Evolutionary conservation across 495 filamentous ascomycete species (phyloP).

Genomic region (Hypoxylon rickii): DNA sequence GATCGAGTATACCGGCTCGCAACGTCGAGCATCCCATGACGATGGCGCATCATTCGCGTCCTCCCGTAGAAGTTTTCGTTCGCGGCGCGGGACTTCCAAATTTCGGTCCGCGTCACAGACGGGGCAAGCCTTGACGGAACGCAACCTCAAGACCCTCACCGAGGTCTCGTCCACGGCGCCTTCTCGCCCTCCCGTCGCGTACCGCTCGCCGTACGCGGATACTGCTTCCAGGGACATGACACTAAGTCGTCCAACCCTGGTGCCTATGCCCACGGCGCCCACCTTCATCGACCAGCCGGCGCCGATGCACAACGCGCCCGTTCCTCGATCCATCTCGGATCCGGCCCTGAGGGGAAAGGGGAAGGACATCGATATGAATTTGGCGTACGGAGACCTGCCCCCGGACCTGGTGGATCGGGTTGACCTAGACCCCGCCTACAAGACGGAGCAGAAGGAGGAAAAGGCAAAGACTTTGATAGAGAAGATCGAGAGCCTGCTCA

Average conservation of each 20-base stretch:
- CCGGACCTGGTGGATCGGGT: constrained; percentile 53
- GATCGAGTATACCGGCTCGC: constrained; percentile 20
- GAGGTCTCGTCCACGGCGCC: constrained; percentile 50
- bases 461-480: constrained; percentile 68
- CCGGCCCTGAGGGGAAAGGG: constrained; percentile 46
- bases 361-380: constrained; percentile 78
- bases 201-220: constrained; percentile 50
- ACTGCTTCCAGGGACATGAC: constrained; percentile 45
- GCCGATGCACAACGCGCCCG: constrained; percentile 33
- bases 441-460: constrained; percentile 42
- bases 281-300: constrained; percentile 19
- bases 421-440: constrained; percentile 45
- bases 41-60: constrained; percentile 45
- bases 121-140: constrained; percentile 44
- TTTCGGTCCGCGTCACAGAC: constrained; percentile 34
- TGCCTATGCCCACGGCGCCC: constrained; percentile 37
- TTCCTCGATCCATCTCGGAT: constrained; percentile 48
- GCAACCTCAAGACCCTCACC: constrained; percentile 49
- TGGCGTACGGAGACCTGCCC: constrained; percentile 79
- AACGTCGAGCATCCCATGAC: constrained; percentile 41
- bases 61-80: constrained; percentile 42
- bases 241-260: constrained; percentile 43
- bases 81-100: constrained; percentile 25
- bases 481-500: constrained; percentile 71
- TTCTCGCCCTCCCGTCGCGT: constrained; percentile 44